Evolutionary conservation across 139 green algal genomes (phyloP).

Genomic region (Chlamydomonas incerta): DNA sequence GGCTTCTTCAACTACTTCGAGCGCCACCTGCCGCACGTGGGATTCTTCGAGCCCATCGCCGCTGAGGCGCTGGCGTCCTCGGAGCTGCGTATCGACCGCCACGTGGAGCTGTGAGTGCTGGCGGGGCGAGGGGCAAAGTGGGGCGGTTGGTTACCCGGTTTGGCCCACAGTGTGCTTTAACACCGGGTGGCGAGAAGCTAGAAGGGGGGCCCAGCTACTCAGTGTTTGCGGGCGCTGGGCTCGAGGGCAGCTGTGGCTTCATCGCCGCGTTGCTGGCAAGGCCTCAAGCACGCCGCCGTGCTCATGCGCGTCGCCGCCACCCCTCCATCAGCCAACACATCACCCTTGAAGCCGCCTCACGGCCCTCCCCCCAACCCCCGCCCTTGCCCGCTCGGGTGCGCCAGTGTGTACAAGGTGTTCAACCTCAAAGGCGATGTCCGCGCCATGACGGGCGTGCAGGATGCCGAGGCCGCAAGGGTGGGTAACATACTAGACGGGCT

Average conservation of each 20-base stretch:
- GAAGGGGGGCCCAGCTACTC: too few relatives aligned
- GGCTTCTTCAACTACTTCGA: slow-evolving; percentile 36
- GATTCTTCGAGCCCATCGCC: slow-evolving; percentile 13
- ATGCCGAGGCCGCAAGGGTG: background rate
- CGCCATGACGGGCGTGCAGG: slow-evolving; percentile 7
- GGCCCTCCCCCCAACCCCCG: background rate
- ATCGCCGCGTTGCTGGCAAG: too few relatives aligned
- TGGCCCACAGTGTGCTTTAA: too few relatives aligned
- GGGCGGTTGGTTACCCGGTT: too few relatives aligned
- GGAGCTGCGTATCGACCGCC: slow-evolving; percentile 26
- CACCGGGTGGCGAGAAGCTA: too few relatives aligned
- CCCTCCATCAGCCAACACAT: too few relatives aligned
- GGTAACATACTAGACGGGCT: too few relatives aligned
- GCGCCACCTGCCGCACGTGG: slow-evolving; percentile 10
- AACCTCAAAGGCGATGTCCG: background rate
- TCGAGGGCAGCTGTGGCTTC: too few relatives aligned
- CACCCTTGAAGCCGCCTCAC: background rate
- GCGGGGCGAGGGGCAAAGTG: too few relatives aligned
- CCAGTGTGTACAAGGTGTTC: slow-evolving; percentile 31
- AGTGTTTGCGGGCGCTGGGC: too few relatives aligned
- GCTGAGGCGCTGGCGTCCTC: background rate
- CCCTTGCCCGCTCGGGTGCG: background rate
- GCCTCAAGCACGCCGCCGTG: too few relatives aligned
- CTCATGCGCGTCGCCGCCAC: too few relatives aligned
- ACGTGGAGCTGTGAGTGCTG: slow-evolving; percentile 29